Conservation (phyloP, 177 flowering plant species). For the Vitis hybrid region DNA sequence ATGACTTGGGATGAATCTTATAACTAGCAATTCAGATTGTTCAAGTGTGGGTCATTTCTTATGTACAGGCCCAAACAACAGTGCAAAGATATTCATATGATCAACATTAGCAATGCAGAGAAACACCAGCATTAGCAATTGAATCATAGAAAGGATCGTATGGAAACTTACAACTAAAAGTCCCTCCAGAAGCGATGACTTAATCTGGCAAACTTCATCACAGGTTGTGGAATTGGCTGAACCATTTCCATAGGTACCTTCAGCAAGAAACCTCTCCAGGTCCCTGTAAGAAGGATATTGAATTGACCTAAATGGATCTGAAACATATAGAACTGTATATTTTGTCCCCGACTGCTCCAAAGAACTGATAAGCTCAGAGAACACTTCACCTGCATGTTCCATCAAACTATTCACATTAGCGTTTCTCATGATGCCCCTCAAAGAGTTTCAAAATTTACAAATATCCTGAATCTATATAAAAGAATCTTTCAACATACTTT, state of each 20-base stretch:
- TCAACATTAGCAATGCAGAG: not conserved
- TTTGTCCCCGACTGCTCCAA: constrained; percentile 68
- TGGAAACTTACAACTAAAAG: constrained; percentile 70
- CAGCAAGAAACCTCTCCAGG: constrained; percentile 76
- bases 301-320: constrained; percentile 62
- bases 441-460: not conserved
- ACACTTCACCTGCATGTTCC: constrained; percentile 53
- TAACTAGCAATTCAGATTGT: too few relatives aligned
- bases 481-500: constrained; percentile 42
- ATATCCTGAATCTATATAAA: not conserved
- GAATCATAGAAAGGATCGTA: not conserved
- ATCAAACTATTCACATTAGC: not conserved
- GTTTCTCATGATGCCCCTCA: not conserved
- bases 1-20: too few relatives aligned
- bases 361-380: constrained; percentile 57
- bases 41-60: too few relatives aligned
- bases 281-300: constrained; percentile 39
- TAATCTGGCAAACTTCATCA: constrained; percentile 85
- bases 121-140: not conserved
- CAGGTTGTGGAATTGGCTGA: constrained; percentile 51
- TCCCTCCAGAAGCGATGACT: constrained; percentile 86
- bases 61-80: too few relatives aligned
- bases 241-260: constrained; percentile 45
- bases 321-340: constrained; percentile 75
- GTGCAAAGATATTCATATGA: too few relatives aligned